Evolutionary conservation across 2,329 filamentous ascomycete species (phyloP).

Genomic region (Colletotrichum shisoi): DNA sequence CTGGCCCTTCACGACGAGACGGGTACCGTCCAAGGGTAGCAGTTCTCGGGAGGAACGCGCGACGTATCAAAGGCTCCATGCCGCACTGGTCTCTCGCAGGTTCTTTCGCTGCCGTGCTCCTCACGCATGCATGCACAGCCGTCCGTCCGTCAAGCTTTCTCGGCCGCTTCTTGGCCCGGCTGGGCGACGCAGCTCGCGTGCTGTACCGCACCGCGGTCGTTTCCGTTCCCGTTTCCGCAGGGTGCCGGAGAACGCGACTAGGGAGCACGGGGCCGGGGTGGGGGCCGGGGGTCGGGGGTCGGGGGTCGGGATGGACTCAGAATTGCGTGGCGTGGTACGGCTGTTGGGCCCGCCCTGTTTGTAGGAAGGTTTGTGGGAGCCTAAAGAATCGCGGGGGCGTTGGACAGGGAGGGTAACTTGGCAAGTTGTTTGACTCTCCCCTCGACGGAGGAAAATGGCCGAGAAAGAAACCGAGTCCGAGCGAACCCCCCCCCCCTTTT

Average conservation of each 20-base stretch:
- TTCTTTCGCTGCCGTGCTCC: background rate
- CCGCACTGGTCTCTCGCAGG: background rate
- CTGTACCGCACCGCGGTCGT: background rate
- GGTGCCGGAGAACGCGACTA: background rate
- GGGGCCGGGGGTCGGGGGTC: too few relatives aligned
- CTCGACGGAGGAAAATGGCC: too few relatives aligned
- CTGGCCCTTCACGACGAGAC: background rate
- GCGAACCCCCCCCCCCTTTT: too few relatives aligned
- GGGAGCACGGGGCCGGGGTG: background rate
- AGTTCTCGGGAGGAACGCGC: background rate
- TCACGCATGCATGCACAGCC: background rate
- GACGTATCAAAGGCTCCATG: background rate
- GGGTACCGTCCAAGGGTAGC: background rate
- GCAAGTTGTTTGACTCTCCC: background rate
- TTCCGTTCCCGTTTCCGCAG: background rate
- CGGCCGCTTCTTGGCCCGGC: slow-evolving; percentile 23
- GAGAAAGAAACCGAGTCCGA: too few relatives aligned
- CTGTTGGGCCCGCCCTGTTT: background rate
- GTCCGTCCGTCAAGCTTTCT: slow-evolving; percentile 25
- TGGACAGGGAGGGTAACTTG: background rate
- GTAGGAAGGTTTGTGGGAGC: background rate
- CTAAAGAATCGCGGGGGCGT: background rate
- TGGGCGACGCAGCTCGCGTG: slow-evolving; percentile 4
- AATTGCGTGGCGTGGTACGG: background rate
- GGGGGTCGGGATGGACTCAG: too few relatives aligned